Evolutionary conservation across 2,329 filamentous ascomycete species (phyloP).

Genomic region (Neofusicoccum ribis): DNA sequence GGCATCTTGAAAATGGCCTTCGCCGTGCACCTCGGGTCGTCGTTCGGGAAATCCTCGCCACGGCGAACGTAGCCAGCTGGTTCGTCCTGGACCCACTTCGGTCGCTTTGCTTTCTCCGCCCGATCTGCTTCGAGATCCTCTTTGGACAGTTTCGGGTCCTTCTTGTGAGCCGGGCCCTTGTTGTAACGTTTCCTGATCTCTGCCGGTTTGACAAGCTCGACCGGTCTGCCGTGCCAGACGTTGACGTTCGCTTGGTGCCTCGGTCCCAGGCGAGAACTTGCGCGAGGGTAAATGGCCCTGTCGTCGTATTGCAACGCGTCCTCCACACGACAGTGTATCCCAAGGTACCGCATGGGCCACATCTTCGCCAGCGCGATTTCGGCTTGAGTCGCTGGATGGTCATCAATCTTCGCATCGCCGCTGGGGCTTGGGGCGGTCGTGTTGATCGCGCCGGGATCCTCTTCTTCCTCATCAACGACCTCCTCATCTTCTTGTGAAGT

Average conservation of each 20-base stretch:
- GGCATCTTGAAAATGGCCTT: constrained; percentile 78
- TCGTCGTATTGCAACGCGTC: constrained; percentile 97
- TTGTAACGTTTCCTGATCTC: constrained; percentile 79
- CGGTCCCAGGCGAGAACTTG: constrained; percentile 87
- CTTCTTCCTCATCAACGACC: constrained; percentile 68
- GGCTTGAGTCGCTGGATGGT: constrained; percentile 70
- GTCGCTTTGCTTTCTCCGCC: constrained; percentile 73
- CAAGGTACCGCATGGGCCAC: constrained; percentile 95
- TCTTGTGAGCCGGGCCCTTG: constrained; percentile 65
- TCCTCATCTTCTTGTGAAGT: constrained; percentile 64
- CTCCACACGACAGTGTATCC: constrained; percentile 91
- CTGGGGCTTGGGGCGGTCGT: constrained; percentile 51
- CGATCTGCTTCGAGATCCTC: constrained; percentile 85
- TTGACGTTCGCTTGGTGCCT: constrained; percentile 85
- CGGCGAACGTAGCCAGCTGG: constrained; percentile 81
- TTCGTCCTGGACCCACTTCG: constrained; percentile 92
- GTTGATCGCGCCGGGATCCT: constrained; percentile 47
- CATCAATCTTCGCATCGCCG: constrained; percentile 56
- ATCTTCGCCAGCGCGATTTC: constrained; percentile 90
- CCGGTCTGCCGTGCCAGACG: constrained; percentile 81
- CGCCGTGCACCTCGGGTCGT: constrained; percentile 74
- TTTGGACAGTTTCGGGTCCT: constrained; percentile 74
- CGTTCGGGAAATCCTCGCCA: constrained; percentile 73
- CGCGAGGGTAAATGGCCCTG: constrained; percentile 86
- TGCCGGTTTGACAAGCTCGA: constrained; percentile 85